A percentile compares a stretch with the other conserved stretches of the same genome.
Conservation (phyloP, 495 filamentous ascomycete species). For the Daldinia caldariorum region DNA sequence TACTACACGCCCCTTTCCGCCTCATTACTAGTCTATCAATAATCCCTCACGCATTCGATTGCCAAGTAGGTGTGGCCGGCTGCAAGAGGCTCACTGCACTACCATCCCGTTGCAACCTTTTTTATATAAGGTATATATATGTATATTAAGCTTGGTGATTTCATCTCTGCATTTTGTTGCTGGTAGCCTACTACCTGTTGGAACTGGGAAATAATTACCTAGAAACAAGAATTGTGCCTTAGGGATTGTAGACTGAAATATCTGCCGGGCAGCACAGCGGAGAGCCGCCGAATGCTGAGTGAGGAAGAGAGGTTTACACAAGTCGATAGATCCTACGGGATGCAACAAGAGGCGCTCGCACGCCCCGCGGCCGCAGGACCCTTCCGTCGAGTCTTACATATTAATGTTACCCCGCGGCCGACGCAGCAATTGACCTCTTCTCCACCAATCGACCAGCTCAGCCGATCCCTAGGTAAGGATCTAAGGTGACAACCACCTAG, state of each 20-base stretch:
- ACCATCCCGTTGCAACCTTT: slow-evolving; percentile 35
- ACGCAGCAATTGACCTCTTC: slow-evolving; percentile 14
- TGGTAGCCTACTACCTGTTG: background rate
- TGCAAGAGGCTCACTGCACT: slow-evolving; percentile 28
- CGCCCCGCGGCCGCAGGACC: slow-evolving; percentile 14
- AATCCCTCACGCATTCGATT: slow-evolving; percentile 34
- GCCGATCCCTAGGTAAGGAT: background rate
- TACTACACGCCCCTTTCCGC: slow-evolving; percentile 14
- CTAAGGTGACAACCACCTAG: slow-evolving; percentile 11
- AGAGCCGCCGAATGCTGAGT: background rate
- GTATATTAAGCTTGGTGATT: slow-evolving; percentile 16
- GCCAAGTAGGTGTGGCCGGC: slow-evolving; percentile 30
- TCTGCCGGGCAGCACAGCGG: background rate
- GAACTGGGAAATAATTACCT: background rate
- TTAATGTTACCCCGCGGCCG: slow-evolving; percentile 39
- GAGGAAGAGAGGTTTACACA: background rate
- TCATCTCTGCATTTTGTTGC: slow-evolving; percentile 5
- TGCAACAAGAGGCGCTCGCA: slow-evolving; percentile 16
- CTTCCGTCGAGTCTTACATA: slow-evolving; percentile 18
- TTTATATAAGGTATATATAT: no score
- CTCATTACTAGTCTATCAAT: slow-evolving; percentile 45
- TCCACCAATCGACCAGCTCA: slow-evolving; percentile 28
- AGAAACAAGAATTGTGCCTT: background rate
- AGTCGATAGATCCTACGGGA: slow-evolving; percentile 15
- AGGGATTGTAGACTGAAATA: background rate